Base-by-base conservation (phyloP, 177 flowering plant genomes). In the Tripterygium wilfordii region DNA sequence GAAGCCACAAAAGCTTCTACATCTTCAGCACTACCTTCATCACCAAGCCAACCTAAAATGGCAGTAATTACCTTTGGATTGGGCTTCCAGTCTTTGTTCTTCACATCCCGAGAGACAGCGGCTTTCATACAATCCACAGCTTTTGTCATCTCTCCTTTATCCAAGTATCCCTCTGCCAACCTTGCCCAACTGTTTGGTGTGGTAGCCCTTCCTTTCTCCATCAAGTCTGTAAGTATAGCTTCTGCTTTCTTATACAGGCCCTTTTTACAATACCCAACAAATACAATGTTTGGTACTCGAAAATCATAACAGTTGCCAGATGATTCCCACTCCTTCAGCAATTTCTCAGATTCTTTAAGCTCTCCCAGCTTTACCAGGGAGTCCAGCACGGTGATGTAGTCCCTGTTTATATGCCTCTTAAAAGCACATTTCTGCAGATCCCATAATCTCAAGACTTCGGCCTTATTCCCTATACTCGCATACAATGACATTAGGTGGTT, bases 401-500 rank as follows among this genome's bases (percentile, higher is more conserved):
- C 96, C 61, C 49, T 42, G 57, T 86, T 88, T 33, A 77, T 56
- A 40, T 42, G 51, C 57, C 61, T 78, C 57, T 68, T 72, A 41
- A 69, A 82, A 45, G 58, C 61, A 22, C 36, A 48, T 59, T 75
- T 82, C 65, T 61, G 50, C 16, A 71, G 65, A 51, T 24, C 44
- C 94, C 90, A 82, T 38, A 91, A 31, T 45, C 95, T 78, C 45
- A 71, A 45, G 10, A 82, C 70, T 54, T 83, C 82, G 8, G 45
- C 46, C 55, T 64, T 76, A 17, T 77, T 65, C 38, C 85, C 85
- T 4, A 85, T 42, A 20, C 54, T 69, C 2, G 87, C 72, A 62
- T 91, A 76, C 17, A 80, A 85, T 1, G 95, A 67, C 31, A 91
- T 83, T 41, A 91, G 63, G 58, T 63, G 62, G 56, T 78, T 78